Base-by-base conservation (phyloP, 345 rosid species). In the Carallia brachiata region DNA sequence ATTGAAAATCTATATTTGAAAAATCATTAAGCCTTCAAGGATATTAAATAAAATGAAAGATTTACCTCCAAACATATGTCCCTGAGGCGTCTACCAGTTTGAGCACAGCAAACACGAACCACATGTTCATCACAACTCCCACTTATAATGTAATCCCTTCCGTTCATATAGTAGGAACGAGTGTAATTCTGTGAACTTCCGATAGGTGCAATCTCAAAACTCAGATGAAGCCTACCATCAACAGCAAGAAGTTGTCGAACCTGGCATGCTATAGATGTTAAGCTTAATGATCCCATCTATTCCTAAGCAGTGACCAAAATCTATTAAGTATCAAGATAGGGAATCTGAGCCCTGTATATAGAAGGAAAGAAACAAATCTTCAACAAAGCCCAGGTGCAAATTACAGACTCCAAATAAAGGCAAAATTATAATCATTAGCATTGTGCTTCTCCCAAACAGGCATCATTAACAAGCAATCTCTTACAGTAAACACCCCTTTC, bases 31-130 rank as follows among this genome's bases (percentile, higher is more conserved):
- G 9, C 31, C 32, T 56, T 30, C 5, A 56, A 56, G 60, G 60
- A 56, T 56, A 1, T 17, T 6, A 44, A 6, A n/a, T 30, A 23
- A 56, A 13, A 67, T 31, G 56, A 50, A n/a, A 9, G 16, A 30
- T 28, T 60, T 82, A 94, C 98, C 98, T 91, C 97, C 85, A 94
- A 77, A 62, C 89, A 84, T 71, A 94, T 76, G 77, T 94, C 98
- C 80, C 89, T 89, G 61, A 94, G 88, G 61, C 98, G 98, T 75
- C 92, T 88, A 78, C 98, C 98, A 40, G 98, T 94, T 84, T 90
- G 98, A 67, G 98, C 96, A 79, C 98, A 91, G 73, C 96, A 90
- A 73, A 94, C 82, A 57, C 93, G 98, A 56, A 91, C 87, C 62
- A 88, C 81, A 63, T 85, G 93, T 78, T 94, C 97, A 70, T 94